Percentiles rank a stretch among this genome's conserved stretches.
Conservation (phyloP, 2,329 filamentous ascomycete species). For the Penicillium sp. region DNA sequence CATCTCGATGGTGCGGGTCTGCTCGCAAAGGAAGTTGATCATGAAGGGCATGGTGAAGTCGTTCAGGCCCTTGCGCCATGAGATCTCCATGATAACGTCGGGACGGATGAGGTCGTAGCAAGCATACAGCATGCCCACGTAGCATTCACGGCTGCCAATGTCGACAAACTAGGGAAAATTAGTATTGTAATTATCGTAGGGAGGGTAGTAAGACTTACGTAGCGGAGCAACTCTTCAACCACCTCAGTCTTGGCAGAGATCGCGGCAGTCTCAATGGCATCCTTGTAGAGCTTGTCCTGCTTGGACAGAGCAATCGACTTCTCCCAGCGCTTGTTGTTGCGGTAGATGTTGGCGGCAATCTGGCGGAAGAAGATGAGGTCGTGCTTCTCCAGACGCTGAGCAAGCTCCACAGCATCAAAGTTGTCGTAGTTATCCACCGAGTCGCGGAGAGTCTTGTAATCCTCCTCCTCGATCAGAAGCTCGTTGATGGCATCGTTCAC, state of each 20-base stretch:
- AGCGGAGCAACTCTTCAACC: slow-evolving; percentile 92
- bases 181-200: slow-evolving; percentile 22
- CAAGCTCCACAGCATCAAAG: slow-evolving; percentile 92
- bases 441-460: slow-evolving; percentile 97
- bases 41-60: slow-evolving; percentile 99
- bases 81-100: slow-evolving; percentile 90
- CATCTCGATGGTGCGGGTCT: slow-evolving; percentile 78
- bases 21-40: slow-evolving; percentile 95
- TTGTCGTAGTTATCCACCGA: slow-evolving; percentile 99
- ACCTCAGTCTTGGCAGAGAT: slow-evolving; percentile 88
- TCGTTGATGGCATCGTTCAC: slow-evolving; percentile 99
- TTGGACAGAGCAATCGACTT: slow-evolving; percentile 97
- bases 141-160: slow-evolving; percentile 98
- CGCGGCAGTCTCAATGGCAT: slow-evolving; percentile 95
- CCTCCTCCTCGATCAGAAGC: slow-evolving; percentile 95
- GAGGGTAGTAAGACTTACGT: slow-evolving; percentile 67
- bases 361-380: slow-evolving; percentile 99
- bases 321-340: slow-evolving; percentile 99
- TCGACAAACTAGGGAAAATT: slow-evolving; percentile 78
- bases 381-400: slow-evolving; percentile 91
- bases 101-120: slow-evolving; percentile 97
- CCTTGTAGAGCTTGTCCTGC: slow-evolving; percentile 99
- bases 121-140: slow-evolving; percentile 98
- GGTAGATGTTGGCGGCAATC: slow-evolving; percentile 96
- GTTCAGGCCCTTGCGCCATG: slow-evolving; percentile 89